phyloP scores from a whole-genome alignment of 129 eudicot species.

The Lactuca saligna region DNA sequence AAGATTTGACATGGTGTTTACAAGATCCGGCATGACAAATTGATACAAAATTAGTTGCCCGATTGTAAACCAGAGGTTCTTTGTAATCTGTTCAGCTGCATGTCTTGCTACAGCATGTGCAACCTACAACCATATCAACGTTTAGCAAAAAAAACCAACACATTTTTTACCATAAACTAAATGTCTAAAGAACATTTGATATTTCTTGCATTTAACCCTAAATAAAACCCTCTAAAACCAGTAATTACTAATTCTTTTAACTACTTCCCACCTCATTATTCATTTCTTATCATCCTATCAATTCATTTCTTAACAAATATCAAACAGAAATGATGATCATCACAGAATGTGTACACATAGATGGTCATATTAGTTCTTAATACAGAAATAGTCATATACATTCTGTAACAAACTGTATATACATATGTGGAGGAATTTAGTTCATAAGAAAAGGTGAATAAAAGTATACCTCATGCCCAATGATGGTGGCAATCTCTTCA shows the following conservation, averaged over 20 bases:
- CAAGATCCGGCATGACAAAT: conserved; percentile 74
- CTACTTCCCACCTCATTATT: too few relatives aligned
- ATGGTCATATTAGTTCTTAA: too few relatives aligned
- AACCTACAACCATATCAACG: conserved; percentile 53
- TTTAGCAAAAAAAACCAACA: conserved; percentile 23
- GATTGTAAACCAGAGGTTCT: conserved; percentile 73
- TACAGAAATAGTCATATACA: background rate
- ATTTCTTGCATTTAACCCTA: too few relatives aligned
- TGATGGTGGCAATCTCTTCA: conserved; percentile 87
- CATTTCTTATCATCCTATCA: background rate
- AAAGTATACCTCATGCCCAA: conserved; percentile 82
- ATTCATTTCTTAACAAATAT: too few relatives aligned
- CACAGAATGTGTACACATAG: too few relatives aligned
- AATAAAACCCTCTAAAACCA: too few relatives aligned
- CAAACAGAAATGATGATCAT: too few relatives aligned
- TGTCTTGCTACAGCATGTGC: conserved; percentile 96
- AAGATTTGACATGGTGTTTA: conserved; percentile 74
- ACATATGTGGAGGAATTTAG: background rate
- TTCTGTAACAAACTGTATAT: background rate
- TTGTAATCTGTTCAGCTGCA: conserved; percentile 79
- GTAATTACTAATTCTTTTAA: too few relatives aligned
- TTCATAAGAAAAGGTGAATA: background rate
- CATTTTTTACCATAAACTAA: background rate
- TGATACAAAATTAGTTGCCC: conserved; percentile 64
- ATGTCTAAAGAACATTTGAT: background rate